These are phyloP conservation scores for Corylus heterophylla DNA, from an alignment of 306 rosid species.

Conservation along the genomic window DNA sequence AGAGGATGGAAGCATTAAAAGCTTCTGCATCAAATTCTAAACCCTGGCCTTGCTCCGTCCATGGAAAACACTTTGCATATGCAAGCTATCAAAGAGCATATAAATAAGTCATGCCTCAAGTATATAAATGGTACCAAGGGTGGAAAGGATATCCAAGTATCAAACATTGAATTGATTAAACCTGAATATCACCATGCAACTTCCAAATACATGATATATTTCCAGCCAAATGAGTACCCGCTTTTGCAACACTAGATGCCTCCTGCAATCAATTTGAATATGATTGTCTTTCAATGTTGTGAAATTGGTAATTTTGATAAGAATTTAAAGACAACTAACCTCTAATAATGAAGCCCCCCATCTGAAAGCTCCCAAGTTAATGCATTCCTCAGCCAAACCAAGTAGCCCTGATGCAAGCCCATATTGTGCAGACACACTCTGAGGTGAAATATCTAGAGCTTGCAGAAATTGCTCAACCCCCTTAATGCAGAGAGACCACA, in stretches of 20 bases:
- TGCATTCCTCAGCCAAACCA: constrained; percentile 72
- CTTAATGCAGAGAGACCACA: constrained; percentile 47
- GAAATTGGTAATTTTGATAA: constrained; percentile 17
- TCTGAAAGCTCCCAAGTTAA: constrained; percentile 69
- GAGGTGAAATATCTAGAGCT: constrained; percentile 71
- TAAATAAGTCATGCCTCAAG: constrained; percentile 19
- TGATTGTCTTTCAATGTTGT: constrained; percentile 20
- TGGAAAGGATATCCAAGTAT: constrained; percentile 4
- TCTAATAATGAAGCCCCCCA: constrained; percentile 83
- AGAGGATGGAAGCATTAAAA: constrained; percentile 62
- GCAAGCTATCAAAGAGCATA: constrained; percentile 53
- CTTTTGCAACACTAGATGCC: constrained; percentile 66
- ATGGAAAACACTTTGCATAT: constrained; percentile 85
- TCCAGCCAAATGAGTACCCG: constrained; percentile 52
- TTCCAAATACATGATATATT: constrained; percentile 83
- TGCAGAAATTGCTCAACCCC: constrained; percentile 82
- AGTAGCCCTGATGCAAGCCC: constrained; percentile 91
- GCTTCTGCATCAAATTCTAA: constrained; percentile 59
- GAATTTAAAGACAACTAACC: constrained; percentile 46
- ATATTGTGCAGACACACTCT: constrained; percentile 69
- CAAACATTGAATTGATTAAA: constrained; percentile 17
- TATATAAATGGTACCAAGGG: neutral
- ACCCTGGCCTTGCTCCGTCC: constrained; percentile 65
- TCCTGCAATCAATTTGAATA: constrained; percentile 57
- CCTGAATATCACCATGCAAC: constrained; percentile 87